Percentiles rank a stretch among this genome's conserved stretches.
Conservation (phyloP, 2,329 filamentous ascomycete genomes). For the Colletotrichum karsti region DNA sequence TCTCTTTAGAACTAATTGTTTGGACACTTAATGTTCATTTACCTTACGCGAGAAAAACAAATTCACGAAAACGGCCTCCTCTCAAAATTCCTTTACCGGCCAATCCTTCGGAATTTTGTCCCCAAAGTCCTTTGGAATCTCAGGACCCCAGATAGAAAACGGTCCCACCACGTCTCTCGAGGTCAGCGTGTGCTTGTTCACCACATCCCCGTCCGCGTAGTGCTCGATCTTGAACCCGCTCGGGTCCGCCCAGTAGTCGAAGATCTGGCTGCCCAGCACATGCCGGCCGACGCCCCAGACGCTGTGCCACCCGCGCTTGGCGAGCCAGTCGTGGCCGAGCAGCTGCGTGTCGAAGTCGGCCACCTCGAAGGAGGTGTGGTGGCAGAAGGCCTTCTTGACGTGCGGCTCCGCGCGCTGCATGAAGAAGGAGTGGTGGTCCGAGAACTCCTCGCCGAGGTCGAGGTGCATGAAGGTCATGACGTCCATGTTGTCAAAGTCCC, state of each 20-base stretch:
- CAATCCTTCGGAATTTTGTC: not conserved
- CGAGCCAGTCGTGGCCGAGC: slow-evolving; percentile 67
- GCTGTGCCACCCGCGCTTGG: slow-evolving; percentile 57
- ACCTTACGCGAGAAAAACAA: not conserved
- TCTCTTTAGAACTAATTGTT: not conserved
- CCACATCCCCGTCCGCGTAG: slow-evolving; percentile 70
- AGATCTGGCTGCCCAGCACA: slow-evolving; percentile 67
- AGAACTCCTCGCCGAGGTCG: slow-evolving; percentile 56
- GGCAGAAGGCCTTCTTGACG: slow-evolving; percentile 22
- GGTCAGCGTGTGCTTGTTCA: slow-evolving; percentile 58
- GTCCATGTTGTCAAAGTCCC: slow-evolving; percentile 23
- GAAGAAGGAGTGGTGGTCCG: slow-evolving; percentile 67
- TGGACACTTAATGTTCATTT: not conserved
- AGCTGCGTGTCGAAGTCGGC: slow-evolving; percentile 69
- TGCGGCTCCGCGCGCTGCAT: slow-evolving; percentile 40
- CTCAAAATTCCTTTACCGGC: not conserved
- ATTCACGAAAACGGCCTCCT: not conserved
- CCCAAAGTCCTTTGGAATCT: slow-evolving; percentile 20
- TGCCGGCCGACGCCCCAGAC: slow-evolving; percentile 71
- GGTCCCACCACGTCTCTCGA: not conserved
- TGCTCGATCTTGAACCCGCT: slow-evolving; percentile 64
- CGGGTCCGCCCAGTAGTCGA: slow-evolving; percentile 70
- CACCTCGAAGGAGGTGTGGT: slow-evolving; percentile 51
- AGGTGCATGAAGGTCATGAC: slow-evolving; percentile 59
- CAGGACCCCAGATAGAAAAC: slow-evolving; percentile 31